Percentiles rank a stretch among this genome's conserved stretches.
These are phyloP conservation scores for Nicotiana obtusifolia DNA, from an alignment of 257 asterid genomes.

Conservation along the genomic window DNA sequence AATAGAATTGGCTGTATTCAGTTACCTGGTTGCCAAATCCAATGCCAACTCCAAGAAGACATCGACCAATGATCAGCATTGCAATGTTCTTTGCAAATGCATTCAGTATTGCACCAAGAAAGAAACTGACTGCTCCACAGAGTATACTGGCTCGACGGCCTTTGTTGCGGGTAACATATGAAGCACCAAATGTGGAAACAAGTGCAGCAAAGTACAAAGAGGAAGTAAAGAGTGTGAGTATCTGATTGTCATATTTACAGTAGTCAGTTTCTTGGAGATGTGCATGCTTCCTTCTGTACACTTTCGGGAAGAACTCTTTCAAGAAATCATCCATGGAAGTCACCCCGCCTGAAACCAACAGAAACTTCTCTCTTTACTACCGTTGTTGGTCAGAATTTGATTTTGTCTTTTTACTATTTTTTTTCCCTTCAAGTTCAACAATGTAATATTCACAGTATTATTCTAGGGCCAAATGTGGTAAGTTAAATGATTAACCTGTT, in stretches of 20 bases:
- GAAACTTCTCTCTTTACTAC: neutral
- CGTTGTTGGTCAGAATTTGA: neutral
- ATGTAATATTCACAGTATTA: no score
- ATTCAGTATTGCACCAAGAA: constrained; percentile 53
- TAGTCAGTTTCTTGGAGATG: constrained; percentile 52
- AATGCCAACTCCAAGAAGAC: constrained; percentile 74
- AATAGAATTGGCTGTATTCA: neutral
- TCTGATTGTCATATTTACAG: constrained; percentile 74
- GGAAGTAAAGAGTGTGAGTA: constrained; percentile 75
- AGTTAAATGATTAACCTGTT: neutral
- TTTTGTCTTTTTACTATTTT: neutral
- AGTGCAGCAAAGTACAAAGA: constrained; percentile 76
- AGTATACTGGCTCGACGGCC: constrained; percentile 65
- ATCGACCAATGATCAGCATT: constrained; percentile 67
- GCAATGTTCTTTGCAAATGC: constrained; percentile 49
- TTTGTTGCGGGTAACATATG: constrained; percentile 47
- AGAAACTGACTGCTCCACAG: constrained; percentile 63
- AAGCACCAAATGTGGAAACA: constrained; percentile 56
- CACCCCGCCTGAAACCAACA: constrained; percentile 56
- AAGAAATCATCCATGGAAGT: constrained; percentile 81
- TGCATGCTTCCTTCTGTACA: constrained; percentile 45
- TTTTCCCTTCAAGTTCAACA: neutral
- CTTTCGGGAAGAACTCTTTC: constrained; percentile 57
- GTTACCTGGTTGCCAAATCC: constrained; percentile 83
- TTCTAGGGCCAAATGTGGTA: neutral